Evolutionary conservation across 75 land plant genomes (phyloP).

Genomic region (Cunninghamia lanceolata): DNA sequence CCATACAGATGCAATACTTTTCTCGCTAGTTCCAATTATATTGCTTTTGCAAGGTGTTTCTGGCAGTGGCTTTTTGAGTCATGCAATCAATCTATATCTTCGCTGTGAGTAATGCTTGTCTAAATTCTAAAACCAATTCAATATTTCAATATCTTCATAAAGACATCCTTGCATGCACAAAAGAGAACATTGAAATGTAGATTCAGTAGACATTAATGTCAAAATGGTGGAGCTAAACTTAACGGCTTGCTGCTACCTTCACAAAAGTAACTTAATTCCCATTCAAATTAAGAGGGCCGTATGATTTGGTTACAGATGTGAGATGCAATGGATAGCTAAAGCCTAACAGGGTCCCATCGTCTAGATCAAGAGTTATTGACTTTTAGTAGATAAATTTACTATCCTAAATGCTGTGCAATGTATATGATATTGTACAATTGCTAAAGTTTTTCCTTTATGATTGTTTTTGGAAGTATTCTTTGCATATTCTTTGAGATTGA

Average conservation of each 20-base stretch:
- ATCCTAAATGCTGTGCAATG: not conserved
- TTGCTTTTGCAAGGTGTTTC: slow-evolving; percentile 72
- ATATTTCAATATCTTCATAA: not conserved
- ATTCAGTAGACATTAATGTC: not conserved
- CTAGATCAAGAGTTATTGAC: not conserved
- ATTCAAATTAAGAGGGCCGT: not conserved
- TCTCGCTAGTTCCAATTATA: slow-evolving; percentile 77
- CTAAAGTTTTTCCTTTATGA: too few species aligned
- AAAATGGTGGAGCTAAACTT: not conserved
- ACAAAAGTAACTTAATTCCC: not conserved
- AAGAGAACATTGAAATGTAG: not conserved
- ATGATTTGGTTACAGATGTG: not conserved
- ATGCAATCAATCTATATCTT: slow-evolving; percentile 83
- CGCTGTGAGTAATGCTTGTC: slow-evolving; percentile 51
- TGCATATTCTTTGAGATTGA: too few species aligned
- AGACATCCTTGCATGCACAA: not conserved
- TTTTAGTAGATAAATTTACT: too few species aligned
- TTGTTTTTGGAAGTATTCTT: too few species aligned
- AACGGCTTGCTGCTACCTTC: not conserved
- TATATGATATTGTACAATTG: not conserved
- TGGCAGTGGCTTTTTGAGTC: slow-evolving; percentile 81
- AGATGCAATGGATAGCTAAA: not conserved
- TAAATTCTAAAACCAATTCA: not conserved
- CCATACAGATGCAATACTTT: slow-evolving; percentile 63
- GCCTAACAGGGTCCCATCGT: not conserved